These are phyloP conservation scores for Candida sphagnicola DNA, from an alignment of 805 yeast species.

Conservation along the genomic window DNA sequence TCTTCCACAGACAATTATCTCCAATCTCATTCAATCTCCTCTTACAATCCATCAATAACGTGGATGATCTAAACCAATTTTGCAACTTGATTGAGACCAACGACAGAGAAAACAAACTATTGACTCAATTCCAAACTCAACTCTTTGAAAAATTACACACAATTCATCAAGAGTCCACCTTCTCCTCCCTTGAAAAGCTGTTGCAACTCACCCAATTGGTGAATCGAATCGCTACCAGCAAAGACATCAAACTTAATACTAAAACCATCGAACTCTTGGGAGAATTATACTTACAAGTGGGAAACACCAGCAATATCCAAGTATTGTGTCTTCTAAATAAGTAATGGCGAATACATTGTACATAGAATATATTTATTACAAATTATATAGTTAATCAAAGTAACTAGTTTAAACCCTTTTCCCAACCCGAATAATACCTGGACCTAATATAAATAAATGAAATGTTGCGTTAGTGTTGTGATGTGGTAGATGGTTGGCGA, in stretches of 20 bases:
- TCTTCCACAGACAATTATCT: constrained; percentile 22
- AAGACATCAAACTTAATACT: constrained; percentile 2
- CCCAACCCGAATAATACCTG: no score
- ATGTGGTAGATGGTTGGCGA: no score
- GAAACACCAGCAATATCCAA: constrained; percentile 3
- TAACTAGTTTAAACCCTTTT: no score
- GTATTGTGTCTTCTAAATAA: constrained; percentile 3
- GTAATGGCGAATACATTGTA: not conserved
- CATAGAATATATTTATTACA: not conserved
- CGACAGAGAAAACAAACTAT: constrained; percentile 7
- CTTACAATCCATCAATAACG: constrained; percentile 17
- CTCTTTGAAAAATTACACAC: constrained; percentile 16
- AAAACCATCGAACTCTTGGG: constrained; percentile 2
- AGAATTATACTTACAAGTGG: constrained; percentile 2
- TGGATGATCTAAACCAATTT: constrained; percentile 26
- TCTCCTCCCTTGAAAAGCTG: constrained; percentile 8
- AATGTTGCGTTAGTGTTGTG: no score
- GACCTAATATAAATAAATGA: no score
- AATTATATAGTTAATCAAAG: no score
- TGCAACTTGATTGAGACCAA: constrained; percentile 14
- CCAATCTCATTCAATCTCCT: constrained; percentile 17
- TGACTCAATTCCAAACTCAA: constrained; percentile 13
- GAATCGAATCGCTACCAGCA: constrained; percentile 6
- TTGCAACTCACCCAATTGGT: constrained; percentile 21
- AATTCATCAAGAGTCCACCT: constrained; percentile 9